Evolutionary conservation across 371 early-diverging fungal genomes (phyloP).

Genomic region (Pancytospora philotis): DNA sequence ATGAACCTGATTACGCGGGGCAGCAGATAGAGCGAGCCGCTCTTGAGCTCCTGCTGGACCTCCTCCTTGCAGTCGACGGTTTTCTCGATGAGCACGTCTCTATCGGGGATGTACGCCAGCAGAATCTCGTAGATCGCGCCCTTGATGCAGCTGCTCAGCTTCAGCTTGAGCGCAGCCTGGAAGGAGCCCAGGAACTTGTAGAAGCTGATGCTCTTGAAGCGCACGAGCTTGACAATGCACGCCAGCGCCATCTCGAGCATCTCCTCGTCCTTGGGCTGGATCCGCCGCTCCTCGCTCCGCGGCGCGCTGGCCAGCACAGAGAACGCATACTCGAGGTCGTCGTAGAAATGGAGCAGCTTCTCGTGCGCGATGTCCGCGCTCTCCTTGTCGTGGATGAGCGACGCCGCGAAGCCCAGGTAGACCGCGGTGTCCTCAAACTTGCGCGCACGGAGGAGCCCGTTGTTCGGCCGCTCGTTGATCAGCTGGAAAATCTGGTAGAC

Average conservation of each 20-base stretch:
- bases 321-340: conserved; percentile 31
- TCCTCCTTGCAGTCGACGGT: conserved; percentile 29
- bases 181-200: conserved; percentile 33
- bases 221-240: conserved; percentile 27
- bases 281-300: conserved; percentile 16
- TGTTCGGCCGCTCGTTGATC: conserved; percentile 26
- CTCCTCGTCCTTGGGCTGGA: conserved; percentile 38
- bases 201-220: conserved; percentile 25
- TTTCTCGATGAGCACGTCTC: conserved; percentile 36
- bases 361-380: conserved; percentile 19
- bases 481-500: conserved; percentile 41
- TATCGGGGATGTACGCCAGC: conserved; percentile 30
- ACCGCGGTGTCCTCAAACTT: conserved; percentile 19
- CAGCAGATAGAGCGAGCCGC: conserved; percentile 9
- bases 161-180: conserved; percentile 19
- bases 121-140: conserved; percentile 40
- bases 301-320: conserved; percentile 10
- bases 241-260: conserved; percentile 32
- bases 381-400: conserved; percentile 35
- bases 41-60: conserved; percentile 29
- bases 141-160: conserved; percentile 14
- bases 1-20: conserved; percentile 37
- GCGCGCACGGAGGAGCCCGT: conserved; percentile 9
- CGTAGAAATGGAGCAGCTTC: conserved; percentile 13
- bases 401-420: conserved; percentile 44